phyloP scores from a whole-genome alignment of 2,329 filamentous ascomycete genomes.

The Talaromyces marneffei region DNA sequence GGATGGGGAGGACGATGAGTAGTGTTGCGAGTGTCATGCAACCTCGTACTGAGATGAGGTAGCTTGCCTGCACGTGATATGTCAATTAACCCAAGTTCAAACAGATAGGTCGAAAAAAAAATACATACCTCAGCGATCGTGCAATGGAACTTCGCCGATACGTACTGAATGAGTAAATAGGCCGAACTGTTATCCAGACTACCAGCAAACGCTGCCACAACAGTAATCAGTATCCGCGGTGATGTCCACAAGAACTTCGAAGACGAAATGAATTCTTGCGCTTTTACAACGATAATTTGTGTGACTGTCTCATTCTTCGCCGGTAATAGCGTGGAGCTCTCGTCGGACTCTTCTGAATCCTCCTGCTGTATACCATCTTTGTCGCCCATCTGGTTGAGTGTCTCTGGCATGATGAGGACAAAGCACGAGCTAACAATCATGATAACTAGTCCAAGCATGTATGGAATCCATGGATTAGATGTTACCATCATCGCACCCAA shows the following conservation, averaged over 20 bases:
- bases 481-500: slow-evolving; percentile 3
- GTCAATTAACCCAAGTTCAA: slow-evolving; percentile 7
- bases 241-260: slow-evolving; percentile 23
- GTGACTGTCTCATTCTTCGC: slow-evolving; percentile 1
- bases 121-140: slow-evolving; percentile 22
- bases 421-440: not conserved
- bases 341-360: not conserved
- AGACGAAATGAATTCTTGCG: slow-evolving; percentile 20
- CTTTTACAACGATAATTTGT: slow-evolving; percentile 9
- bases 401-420: slow-evolving; percentile 9
- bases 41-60: slow-evolving; percentile 25
- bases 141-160: slow-evolving; percentile 27
- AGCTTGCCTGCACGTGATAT: slow-evolving; percentile 20
- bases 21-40: slow-evolving; percentile 19
- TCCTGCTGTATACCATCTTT: slow-evolving; percentile 2
- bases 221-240: slow-evolving; percentile 18
- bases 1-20: slow-evolving; percentile 21
- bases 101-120: not conserved
- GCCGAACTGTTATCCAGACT: slow-evolving; percentile 21
- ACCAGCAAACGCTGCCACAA: slow-evolving; percentile 22
- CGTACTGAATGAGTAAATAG: slow-evolving; percentile 26
- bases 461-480: slow-evolving; percentile 10
- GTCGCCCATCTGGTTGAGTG: slow-evolving; percentile 14
- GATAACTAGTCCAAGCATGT: not conserved
- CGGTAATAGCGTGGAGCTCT: not conserved